Base-by-base conservation (phyloP, 192 early-diverging fungal species). In the Umbelopsis sp. region DNA sequence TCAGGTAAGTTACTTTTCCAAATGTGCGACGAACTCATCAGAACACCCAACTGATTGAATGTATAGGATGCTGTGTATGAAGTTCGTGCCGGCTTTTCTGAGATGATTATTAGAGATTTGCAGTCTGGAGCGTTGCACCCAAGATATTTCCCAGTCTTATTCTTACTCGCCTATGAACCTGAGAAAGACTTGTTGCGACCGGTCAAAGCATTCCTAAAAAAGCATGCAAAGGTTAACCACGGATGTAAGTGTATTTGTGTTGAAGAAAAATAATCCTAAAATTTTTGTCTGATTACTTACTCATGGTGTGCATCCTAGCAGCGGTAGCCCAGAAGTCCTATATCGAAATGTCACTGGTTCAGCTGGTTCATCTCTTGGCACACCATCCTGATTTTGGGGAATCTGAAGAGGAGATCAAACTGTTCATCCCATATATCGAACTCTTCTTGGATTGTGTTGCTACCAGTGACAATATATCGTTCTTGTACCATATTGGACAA, bases 91-190 rank as follows among this genome's bases (percentile, higher is more conserved):
- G 76, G 81, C 1, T 89, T 97, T 56, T 75, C 90, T 31, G 82
- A 88, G 5, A 87, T 88, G 67, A 81, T 99, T 45, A 80, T 95
- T 65, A 89, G 87, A n/a, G 83, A 88, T 65, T 78, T 97, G 56
- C 84, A 85, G 8, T 34, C 74, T 16, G 73, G 84, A 65, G 80
- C 81, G 2, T 73, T 99, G 0, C 90, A 87, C 44, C 78, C 88
- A 54, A 86, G 95, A 1, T 96, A 90, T 71, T 75, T 91, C 24
- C 78, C 91, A 17, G 74, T 90, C 8, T 54, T 97, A 45, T 87
- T 95, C 69, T 74, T 99, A 51, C 89, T 87, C 7, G 97, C 95
- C 0, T 90, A 95, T 71, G 97, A 99, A 43, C 94, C 94, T 0
- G 95, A 96, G 68, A 50, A 74, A 1, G 86, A 83, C 0, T 85